Percentiles rank a stretch among this genome's conserved stretches.
These are phyloP conservation scores for Aegle marmelos DNA, from an alignment of 345 rosid species.

Conservation along the genomic window DNA sequence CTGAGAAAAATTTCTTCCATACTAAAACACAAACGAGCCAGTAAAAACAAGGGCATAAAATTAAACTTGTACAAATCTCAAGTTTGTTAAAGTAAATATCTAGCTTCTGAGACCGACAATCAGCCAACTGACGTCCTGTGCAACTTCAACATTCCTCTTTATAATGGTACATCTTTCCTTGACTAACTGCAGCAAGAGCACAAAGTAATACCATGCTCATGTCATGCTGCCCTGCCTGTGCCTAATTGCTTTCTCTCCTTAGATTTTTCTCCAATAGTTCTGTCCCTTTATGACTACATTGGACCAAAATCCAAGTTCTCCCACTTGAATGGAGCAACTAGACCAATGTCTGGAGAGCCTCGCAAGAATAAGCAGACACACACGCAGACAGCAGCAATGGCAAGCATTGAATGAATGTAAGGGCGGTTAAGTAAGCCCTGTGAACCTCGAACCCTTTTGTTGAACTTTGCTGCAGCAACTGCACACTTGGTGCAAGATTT, in stretches of 20 bases:
- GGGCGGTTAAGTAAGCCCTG: slow-evolving; percentile 74
- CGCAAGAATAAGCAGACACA: slow-evolving; percentile 86
- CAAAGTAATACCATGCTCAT: neutral
- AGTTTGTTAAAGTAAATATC: neutral
- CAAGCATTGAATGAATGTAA: slow-evolving; percentile 74
- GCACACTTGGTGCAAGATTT: slow-evolving; percentile 65
- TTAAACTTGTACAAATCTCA: slow-evolving; percentile 3
- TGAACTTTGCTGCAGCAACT: slow-evolving; percentile 42
- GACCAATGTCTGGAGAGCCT: slow-evolving; percentile 57
- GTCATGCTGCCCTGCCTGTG: neutral
- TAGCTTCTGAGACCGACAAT: neutral
- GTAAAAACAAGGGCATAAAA: slow-evolving; percentile 6
- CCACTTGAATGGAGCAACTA: slow-evolving; percentile 74
- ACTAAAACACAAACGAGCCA: slow-evolving; percentile 7
- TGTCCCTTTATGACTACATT: slow-evolving; percentile 27
- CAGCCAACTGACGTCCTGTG: neutral
- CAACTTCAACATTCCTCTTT: neutral
- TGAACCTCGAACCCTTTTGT: slow-evolving; percentile 41
- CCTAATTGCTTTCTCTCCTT: slow-evolving; percentile 8
- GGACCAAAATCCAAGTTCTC: slow-evolving; percentile 70
- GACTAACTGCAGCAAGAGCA: neutral
- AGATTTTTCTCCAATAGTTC: neutral
- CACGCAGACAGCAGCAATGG: slow-evolving; percentile 87
- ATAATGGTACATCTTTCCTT: neutral
- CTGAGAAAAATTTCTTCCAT: slow-evolving; percentile 4